Evolutionary conservation across 768 basidiomycete species (phyloP).

Genomic region (Hygrophorus pudorinus): DNA sequence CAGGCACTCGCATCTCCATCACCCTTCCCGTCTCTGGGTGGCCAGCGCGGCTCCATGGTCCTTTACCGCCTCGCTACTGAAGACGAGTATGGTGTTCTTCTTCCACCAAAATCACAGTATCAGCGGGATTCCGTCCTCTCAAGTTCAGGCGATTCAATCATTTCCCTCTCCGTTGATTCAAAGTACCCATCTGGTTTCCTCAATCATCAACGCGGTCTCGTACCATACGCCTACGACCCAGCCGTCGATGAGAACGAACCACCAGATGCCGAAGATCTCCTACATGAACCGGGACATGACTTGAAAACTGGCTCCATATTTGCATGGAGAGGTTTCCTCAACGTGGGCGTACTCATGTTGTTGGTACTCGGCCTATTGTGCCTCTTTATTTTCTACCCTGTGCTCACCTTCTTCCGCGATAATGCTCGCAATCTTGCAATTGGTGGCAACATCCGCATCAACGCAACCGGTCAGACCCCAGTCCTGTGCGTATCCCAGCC

Average conservation of each 20-base stretch:
- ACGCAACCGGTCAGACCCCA: conserved; percentile 60
- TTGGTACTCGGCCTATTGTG: conserved; percentile 52
- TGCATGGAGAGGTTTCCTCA: conserved; percentile 43
- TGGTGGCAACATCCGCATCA: conserved; percentile 56
- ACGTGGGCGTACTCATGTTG: conserved; percentile 57
- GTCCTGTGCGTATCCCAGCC: conserved; percentile 25
- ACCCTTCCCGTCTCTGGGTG: background rate
- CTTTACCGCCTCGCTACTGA: conserved; percentile 51
- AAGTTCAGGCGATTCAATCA: conserved; percentile 28
- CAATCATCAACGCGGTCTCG: conserved; percentile 26
- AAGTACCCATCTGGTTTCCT: conserved; percentile 45
- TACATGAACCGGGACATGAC: conserved; percentile 47
- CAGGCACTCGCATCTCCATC: conserved; percentile 4
- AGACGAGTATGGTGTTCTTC: conserved; percentile 18
- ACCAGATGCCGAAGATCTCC: conserved; percentile 62
- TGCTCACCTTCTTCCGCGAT: conserved; percentile 39
- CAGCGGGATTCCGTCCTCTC: conserved; percentile 25
- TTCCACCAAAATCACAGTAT: conserved; percentile 20
- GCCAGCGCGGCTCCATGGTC: conserved; percentile 46
- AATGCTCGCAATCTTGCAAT: conserved; percentile 31
- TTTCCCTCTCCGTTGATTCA: conserved; percentile 48
- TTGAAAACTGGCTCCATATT: conserved; percentile 19
- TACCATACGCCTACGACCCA: conserved; percentile 69
- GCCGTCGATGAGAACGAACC: conserved; percentile 42
- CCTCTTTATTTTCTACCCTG: conserved; percentile 80